Evolutionary conservation across 2,329 filamentous ascomycete genomes (phyloP), one percentile per base, ranked within the genome.

Genomic region (Hymenoscyphus occultus): DNA sequence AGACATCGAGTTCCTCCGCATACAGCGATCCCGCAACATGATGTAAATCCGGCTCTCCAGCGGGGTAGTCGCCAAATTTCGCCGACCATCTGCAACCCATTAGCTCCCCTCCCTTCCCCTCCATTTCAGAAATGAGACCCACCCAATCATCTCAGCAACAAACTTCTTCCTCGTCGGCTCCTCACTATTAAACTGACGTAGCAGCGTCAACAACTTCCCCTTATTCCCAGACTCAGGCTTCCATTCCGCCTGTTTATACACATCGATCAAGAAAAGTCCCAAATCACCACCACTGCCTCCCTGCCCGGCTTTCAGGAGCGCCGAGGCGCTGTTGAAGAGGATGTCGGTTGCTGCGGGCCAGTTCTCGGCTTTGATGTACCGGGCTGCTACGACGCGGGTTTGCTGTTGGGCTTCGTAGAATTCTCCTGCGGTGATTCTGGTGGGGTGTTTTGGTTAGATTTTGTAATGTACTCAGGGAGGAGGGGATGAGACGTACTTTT

Each of bases 331-430:
- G 70, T 86, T 90, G 77, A 86, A 89, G 70, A 99, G 85, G 70
- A 98, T 90, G 71, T 97, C 91, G 76, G 93, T 89, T 59, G 96
- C 95, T 13, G 92, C 90, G 71, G 84, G 78, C 85, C 91, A 97
- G 83, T 94, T 94, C 67, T 86, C 82, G 56, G 90, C 84, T 81
- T 98, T 98, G 77, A 94, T 88, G 80, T 99, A 96, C 65, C 96
- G 93, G 48, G 92, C 90, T 67, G 93, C 93, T 71, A 97, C 94
- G 63, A 97, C 93, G 68, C 95, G 92, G 71, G 97, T 92, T 82
- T 99, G 95, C 79, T 99, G 95, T 80, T 98, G 94, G 65, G 95
- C 95, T 84, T 99, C 95, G 82, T 99, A 99, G 84, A 87, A 97
- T 77, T 95, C 90, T 74, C 93, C 94, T 78, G 96, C 92, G 71